Base-by-base conservation (phyloP, 371 early-diverging fungal genomes). In the Rhizopus arrhizus region DNA sequence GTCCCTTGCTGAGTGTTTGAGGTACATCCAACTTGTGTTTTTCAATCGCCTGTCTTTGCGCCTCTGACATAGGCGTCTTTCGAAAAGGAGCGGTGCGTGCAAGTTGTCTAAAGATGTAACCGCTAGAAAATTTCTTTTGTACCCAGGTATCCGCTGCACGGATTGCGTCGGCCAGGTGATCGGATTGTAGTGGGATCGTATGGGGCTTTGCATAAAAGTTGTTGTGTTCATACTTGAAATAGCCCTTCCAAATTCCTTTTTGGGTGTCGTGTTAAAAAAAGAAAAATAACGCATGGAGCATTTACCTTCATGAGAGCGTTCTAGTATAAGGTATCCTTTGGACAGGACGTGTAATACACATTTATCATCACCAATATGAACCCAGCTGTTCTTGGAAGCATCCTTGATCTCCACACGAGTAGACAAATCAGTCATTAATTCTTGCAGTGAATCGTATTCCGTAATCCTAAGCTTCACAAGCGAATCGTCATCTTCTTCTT, bases 141-240 rank as follows among this genome's bases (percentile, higher is more conserved):
- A 88, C 46, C 84, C 85, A 84, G 0, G 84, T 85, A 59, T 91
- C 92, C 2, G 83, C 77, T 13, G 79, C 89, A n/a, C 68, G 81
- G 15, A 91, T 66, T 8, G 85, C 86, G 10, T 69, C 66, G 16
- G 57, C 51, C 22, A 86, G 67, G 7, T 76, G 65, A 58, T 80
- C 81, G 1, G 84, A 60, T 31, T 59, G 66, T 36, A 75, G 66
- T 8, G 73, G 82, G 7, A 75, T 59, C 8, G 12, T 2, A 32
- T 38, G 48, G 10, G 58, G 56, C 33, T 46, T 59, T 45, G 47
- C 48, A 38, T 29, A 40, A 41, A 31, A 53, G 16, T 29, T 0
- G 12, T 11, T 60, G 55, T 7, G 28, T 53, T 53, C 51, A 32
- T 52, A 45, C 29, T 29, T 49, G 48, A 62, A 62, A 12, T 38